Conservation (phyloP, 805 yeast species). For the Kuraishia molischiana region DNA sequence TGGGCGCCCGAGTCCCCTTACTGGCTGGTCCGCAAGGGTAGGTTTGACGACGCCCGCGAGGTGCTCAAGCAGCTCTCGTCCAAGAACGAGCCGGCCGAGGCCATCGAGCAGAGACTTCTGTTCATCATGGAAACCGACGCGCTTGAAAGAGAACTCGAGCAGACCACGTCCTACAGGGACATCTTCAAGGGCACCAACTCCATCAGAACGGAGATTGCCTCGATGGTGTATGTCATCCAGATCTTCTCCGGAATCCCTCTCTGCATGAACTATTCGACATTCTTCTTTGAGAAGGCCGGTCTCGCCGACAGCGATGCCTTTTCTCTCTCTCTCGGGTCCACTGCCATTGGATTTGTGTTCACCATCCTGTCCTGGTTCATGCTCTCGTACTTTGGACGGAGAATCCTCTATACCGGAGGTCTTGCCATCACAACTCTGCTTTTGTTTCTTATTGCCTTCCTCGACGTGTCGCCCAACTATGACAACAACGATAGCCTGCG, state of each 20-base stretch:
- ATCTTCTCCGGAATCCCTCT: neutral
- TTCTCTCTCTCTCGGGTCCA: constrained; percentile 18
- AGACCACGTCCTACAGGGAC: constrained; percentile 17
- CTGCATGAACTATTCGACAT: constrained; percentile 31
- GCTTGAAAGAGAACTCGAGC: constrained; percentile 7
- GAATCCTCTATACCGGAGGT: constrained; percentile 10
- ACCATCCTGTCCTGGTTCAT: constrained; percentile 29
- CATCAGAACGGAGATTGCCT: constrained; percentile 45
- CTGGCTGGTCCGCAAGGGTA: constrained; percentile 38
- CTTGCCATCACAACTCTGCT: constrained; percentile 3
- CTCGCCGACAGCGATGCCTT: constrained; percentile 8
- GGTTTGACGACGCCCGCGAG: constrained; percentile 30
- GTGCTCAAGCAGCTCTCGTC: constrained; percentile 22
- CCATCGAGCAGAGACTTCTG: constrained; percentile 4
- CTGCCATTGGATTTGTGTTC: constrained; percentile 20
- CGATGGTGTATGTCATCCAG: constrained; percentile 10
- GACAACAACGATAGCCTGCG: neutral
- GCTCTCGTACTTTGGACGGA: constrained; percentile 26
- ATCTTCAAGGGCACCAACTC: constrained; percentile 37
- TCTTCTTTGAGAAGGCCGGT: constrained; percentile 16
- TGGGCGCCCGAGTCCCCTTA: constrained; percentile 52
- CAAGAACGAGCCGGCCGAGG: neutral
- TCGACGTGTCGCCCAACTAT: constrained; percentile 7
- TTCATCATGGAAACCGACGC: constrained; percentile 3
- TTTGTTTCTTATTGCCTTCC: constrained; percentile 13